A percentile compares a stretch with the other conserved stretches of the same genome.
Conservation (phyloP, 2,329 filamentous ascomycete species). For the Talaromyces sp. region DNA sequence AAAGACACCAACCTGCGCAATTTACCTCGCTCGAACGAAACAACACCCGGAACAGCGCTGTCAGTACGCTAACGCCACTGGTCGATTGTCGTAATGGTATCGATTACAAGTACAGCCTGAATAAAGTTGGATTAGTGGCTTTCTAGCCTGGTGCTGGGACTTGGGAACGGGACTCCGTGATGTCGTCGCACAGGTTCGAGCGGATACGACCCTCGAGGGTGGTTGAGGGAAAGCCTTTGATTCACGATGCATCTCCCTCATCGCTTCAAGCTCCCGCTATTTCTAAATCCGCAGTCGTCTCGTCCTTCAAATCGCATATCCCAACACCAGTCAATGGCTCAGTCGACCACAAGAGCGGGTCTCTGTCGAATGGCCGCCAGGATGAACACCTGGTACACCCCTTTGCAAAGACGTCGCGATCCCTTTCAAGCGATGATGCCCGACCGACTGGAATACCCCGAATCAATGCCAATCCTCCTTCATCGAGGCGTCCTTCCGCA, state of each 20-base stretch:
- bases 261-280: conserved; percentile 17
- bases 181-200: conserved; percentile 32
- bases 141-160: conserved; percentile 22
- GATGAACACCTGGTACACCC: conserved; percentile 15
- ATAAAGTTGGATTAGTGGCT: conserved; percentile 20
- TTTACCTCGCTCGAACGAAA: not conserved
- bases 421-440: conserved; percentile 18
- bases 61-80: not conserved
- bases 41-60: not conserved
- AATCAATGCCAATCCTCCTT: conserved; percentile 19
- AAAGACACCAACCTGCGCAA: not conserved
- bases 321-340: conserved; percentile 18
- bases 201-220: conserved; percentile 25
- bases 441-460: conserved; percentile 26
- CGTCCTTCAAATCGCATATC: conserved; percentile 22
- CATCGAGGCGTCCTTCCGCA: conserved; percentile 8
- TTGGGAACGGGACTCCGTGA: conserved; percentile 24
- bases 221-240: conserved; percentile 19
- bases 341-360: conserved; percentile 21
- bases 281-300: conserved; percentile 13
- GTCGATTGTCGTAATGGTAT: conserved; percentile 27
- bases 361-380: conserved; percentile 23
- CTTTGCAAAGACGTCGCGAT: conserved; percentile 15
- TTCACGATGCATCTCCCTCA: conserved; percentile 20
- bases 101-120: conserved; percentile 16